Base-by-base conservation (phyloP, 495 filamentous ascomycete species). In the Podospora appendiculata region DNA sequence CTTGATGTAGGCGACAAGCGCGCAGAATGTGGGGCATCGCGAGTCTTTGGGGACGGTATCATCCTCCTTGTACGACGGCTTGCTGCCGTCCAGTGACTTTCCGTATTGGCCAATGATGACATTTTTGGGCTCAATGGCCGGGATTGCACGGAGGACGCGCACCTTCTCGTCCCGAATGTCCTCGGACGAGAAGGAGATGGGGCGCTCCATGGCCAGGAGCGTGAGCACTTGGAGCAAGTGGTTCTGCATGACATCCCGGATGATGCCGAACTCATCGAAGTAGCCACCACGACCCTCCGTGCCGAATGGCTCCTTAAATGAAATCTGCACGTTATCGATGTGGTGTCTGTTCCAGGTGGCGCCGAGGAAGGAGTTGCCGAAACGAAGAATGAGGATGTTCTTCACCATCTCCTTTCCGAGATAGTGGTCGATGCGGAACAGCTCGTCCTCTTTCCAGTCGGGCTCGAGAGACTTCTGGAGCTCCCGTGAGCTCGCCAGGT, bases 321-420 rank as follows among this genome's bases (percentile, higher is more conserved):
- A 87, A 66, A 98, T 97, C 71, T 90, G 86, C 45, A 99, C 90
- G 58, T 96, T 99, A 73, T 97, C 93, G 75, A 99, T 99, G 77
- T 99, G 93, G 69, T 96, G 91, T 52, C 93, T 84, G 76, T 96
- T 97, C 94, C 94, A 99, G 50, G 93, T 97, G 45, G 94, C 94
- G 51, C 91, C 90, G 61, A 99, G 94, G 79, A 99, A 97, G 63
- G 96, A 90, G 72, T 99, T 99, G 57, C 93, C 94, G 69, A 99
- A 99, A 58, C 94, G 82, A 55, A 99, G 83, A 59, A 99, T 96
- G 49, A 99, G 82, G 62, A 99, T 94, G 70, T 99, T 99, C 82
- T 99, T 99, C 51, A 99, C 94, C 94, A 99, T 99, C 77, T 99
- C 94, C 82, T 99, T 99, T 59, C 94, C 94, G 40, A 99, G 81